Percentiles rank a stretch among this genome's conserved stretches.
phyloP scores from a whole-genome alignment of 345 rosid species.

The Cardamine chenopodiifolia region DNA sequence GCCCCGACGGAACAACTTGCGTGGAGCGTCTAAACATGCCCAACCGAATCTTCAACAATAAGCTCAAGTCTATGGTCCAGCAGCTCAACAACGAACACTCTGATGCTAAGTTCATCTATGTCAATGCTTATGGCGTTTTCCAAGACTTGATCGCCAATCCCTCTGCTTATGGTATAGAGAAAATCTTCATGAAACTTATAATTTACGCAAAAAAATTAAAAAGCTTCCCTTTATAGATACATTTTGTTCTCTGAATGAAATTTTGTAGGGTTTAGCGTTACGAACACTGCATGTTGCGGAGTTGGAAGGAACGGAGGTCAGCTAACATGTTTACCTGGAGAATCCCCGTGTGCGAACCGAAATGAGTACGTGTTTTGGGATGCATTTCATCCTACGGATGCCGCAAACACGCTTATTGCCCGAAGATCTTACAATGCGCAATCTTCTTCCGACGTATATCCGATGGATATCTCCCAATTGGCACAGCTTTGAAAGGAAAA shows the following conservation, averaged over 20 bases:
- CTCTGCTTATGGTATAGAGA: slow-evolving; percentile 48
- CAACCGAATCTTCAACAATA: slow-evolving; percentile 67
- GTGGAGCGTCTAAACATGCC: slow-evolving; percentile 61
- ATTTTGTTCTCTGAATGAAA: slow-evolving; percentile 1
- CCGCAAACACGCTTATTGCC: slow-evolving; percentile 53
- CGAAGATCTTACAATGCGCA: slow-evolving; percentile 54
- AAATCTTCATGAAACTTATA: background rate
- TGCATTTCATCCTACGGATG: slow-evolving; percentile 70
- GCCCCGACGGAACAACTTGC: slow-evolving; percentile 70
- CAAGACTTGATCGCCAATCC: slow-evolving; percentile 61
- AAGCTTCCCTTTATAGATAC: background rate
- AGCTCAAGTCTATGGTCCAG: slow-evolving; percentile 66
- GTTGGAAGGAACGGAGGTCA: slow-evolving; percentile 76
- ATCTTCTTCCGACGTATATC: slow-evolving; percentile 55
- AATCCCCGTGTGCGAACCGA: slow-evolving; percentile 61
- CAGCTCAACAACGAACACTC: slow-evolving; percentile 57
- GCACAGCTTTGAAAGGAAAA: slow-evolving; percentile 35
- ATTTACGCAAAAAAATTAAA: background rate
- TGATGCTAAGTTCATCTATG: slow-evolving; percentile 64
- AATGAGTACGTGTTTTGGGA: slow-evolving; percentile 67
- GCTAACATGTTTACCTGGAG: slow-evolving; percentile 64
- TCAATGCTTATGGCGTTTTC: slow-evolving; percentile 77
- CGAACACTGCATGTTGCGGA: slow-evolving; percentile 69
- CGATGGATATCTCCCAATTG: slow-evolving; percentile 50
- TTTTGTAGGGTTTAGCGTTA: slow-evolving; percentile 52